phyloP scores from a whole-genome alignment of 2,329 filamentous ascomycete genomes.

The Colletotrichum cuscutae region DNA sequence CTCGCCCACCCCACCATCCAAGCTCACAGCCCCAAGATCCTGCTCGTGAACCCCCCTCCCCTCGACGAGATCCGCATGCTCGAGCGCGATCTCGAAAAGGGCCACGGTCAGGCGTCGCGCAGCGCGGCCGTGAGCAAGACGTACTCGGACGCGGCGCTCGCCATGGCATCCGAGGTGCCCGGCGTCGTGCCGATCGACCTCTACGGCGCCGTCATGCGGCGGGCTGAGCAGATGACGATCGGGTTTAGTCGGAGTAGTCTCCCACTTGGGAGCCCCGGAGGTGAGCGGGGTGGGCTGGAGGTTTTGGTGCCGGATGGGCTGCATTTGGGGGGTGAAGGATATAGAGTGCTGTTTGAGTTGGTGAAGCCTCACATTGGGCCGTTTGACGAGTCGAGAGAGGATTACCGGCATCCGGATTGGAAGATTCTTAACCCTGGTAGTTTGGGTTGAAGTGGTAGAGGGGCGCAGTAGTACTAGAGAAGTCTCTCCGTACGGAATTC shows the following conservation, averaged over 20 bases:
- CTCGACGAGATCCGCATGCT: neutral
- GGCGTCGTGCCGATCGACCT: neutral
- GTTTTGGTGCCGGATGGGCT: neutral
- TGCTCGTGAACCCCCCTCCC: neutral
- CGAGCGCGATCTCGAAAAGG: neutral
- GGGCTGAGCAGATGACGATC: neutral
- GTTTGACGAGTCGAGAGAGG: neutral
- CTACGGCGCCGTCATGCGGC: neutral
- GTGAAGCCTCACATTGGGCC: neutral
- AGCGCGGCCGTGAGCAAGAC: neutral
- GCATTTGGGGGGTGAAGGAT: neutral
- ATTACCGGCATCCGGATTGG: neutral
- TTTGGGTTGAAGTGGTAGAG: neutral
- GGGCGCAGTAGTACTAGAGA: neutral
- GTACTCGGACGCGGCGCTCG: neutral
- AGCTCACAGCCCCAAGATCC: neutral
- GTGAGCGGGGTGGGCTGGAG: neutral
- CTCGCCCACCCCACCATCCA: neutral
- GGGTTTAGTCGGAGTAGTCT: neutral
- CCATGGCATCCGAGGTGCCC: neutral
- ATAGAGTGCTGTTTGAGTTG: neutral
- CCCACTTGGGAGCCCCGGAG: neutral
- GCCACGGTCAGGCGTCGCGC: neutral
- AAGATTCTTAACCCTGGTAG: neutral
- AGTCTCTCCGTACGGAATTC: neutral